phyloP scores from a whole-genome alignment of 1,284 basidiomycete species.

The Sphaerobolus stellatus region DNA sequence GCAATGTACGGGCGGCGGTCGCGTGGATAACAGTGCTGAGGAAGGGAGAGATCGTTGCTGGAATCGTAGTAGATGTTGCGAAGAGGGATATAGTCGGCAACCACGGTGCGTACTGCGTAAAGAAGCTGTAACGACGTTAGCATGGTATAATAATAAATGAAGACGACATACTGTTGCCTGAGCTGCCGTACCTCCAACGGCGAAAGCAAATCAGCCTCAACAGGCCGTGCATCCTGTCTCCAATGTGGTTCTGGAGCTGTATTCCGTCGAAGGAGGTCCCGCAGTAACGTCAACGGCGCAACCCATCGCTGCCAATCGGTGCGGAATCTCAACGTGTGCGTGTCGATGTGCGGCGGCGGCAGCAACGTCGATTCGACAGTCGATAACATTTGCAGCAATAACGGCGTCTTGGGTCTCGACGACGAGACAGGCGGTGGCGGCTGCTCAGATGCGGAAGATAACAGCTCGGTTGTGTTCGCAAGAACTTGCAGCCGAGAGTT shows the following conservation, averaged over 20 bases:
- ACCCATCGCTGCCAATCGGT: conserved; percentile 12
- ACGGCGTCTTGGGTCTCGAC: neutral
- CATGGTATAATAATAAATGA: neutral
- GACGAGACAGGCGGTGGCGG: neutral
- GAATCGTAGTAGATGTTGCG: neutral
- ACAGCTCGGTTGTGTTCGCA: conserved; percentile 8
- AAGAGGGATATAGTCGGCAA: neutral
- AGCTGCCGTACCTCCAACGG: neutral
- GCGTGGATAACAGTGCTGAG: conserved; percentile 9
- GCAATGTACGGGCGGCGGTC: conserved; percentile 6
- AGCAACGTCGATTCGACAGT: conserved; percentile 10
- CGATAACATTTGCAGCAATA: conserved; percentile 7
- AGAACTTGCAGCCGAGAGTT: conserved; percentile 4
- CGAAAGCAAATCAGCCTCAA: neutral
- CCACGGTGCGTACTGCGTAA: conserved; percentile 3
- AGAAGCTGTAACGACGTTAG: conserved; percentile 1
- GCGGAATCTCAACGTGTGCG: too few relatives aligned
- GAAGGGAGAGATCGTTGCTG: conserved; percentile 6
- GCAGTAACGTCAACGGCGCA: conserved; percentile 10
- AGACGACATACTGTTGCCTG: conserved; percentile 7
- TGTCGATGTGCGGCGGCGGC: neutral
- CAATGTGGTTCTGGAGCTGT: neutral
- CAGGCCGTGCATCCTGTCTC: too few relatives aligned
- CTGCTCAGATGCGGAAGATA: neutral
- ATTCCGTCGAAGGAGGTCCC: conserved; percentile 5